Conservation (phyloP, 176 grass and related monocot genomes). For the Leersia perrieri region DNA sequence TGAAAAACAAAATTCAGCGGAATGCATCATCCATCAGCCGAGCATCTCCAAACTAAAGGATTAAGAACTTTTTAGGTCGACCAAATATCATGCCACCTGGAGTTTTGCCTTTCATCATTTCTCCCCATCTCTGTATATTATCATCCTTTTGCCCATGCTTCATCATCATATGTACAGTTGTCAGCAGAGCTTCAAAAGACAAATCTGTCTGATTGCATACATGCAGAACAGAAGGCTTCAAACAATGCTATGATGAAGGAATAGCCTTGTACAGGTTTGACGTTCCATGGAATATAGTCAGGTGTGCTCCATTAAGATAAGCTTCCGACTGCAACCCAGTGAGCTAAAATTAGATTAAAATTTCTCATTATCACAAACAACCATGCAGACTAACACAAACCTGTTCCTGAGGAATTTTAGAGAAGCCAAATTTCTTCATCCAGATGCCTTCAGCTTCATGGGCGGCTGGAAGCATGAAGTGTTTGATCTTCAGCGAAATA, state of each 20-base stretch:
- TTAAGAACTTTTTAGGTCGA: not conserved
- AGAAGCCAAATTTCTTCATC: conserved; percentile 95
- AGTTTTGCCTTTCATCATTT: not conserved
- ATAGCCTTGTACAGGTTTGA: conserved; percentile 71
- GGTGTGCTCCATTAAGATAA: conserved; percentile 65
- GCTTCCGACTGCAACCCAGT: conserved; percentile 54
- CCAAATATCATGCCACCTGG: not conserved
- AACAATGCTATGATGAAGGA: conserved; percentile 28
- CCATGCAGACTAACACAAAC: conserved; percentile 22
- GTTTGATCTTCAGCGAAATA: conserved; percentile 56
- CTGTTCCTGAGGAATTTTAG: conserved; percentile 65
- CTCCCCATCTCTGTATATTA: conserved; percentile 3
- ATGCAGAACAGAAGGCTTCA: not conserved
- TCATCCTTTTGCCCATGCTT: conserved; percentile 30
- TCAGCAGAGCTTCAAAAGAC: conserved; percentile 25
- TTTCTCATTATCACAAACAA: not conserved
- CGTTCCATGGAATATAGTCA: conserved; percentile 80
- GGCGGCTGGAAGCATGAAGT: conserved; percentile 88
- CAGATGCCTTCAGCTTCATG: conserved; percentile 93
- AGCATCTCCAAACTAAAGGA: not conserved
- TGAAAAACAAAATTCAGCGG: not conserved
- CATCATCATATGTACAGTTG: conserved; percentile 41
- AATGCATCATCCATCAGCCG: not conserved
- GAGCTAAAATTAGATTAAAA: not conserved
- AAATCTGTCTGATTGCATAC: not conserved